A percentile compares a stretch with the other conserved stretches of the same genome.
Evolutionary conservation across 2,329 filamentous ascomycete genomes (phyloP).

Genomic region (Pseudogymnoascus sp.): DNA sequence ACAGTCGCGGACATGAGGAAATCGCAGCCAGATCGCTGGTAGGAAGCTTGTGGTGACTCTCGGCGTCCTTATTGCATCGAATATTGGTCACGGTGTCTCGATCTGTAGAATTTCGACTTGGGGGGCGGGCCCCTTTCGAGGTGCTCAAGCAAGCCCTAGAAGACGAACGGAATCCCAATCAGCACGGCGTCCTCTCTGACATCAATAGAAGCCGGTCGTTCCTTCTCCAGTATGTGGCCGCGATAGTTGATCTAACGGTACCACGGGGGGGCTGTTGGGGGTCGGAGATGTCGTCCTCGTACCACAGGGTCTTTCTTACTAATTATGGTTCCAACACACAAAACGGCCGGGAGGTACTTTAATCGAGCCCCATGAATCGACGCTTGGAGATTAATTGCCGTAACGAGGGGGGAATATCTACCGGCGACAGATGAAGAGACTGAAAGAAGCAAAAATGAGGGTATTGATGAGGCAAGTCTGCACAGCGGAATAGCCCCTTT

Average conservation of each 20-base stretch:
- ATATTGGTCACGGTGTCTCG: background rate
- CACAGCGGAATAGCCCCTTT: background rate
- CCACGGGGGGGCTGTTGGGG: background rate
- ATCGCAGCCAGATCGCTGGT: background rate
- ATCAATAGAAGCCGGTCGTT: background rate
- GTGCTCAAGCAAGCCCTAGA: slow-evolving; percentile 1
- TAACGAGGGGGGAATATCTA: background rate
- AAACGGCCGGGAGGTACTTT: background rate
- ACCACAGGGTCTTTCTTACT: slow-evolving; percentile 5
- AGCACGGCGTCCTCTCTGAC: background rate
- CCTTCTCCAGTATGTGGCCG: background rate
- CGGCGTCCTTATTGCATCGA: slow-evolving; percentile 3
- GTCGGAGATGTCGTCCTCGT: background rate
- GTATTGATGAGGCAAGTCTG: background rate
- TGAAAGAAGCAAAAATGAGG: background rate
- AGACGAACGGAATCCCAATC: background rate
- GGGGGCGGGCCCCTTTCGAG: background rate
- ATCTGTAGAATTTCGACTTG: background rate
- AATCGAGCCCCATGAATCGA: slow-evolving; percentile 2
- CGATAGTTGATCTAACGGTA: background rate
- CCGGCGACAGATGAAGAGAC: background rate
- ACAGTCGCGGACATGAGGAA: slow-evolving; percentile 7
- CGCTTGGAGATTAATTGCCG: background rate
- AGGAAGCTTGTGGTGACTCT: background rate
- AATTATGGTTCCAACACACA: slow-evolving; percentile 1